Evolutionary conservation across 225 moss, liverwort and hornwort species (phyloP).

Genomic region (Thuidium tamariscinum): DNA sequence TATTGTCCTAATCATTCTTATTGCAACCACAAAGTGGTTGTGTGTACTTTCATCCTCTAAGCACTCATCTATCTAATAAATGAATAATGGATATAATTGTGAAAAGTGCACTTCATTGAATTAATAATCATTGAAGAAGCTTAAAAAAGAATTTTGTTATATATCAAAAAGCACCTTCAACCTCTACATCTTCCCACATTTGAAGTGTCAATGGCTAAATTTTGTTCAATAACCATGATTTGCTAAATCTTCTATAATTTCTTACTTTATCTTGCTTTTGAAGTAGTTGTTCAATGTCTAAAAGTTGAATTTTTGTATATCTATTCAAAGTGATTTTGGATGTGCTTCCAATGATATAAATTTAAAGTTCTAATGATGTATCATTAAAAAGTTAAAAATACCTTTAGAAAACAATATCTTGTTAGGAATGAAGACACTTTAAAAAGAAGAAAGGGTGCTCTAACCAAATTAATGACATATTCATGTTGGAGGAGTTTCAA

Average conservation of each 20-base stretch:
- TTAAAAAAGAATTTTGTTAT: accelerated
- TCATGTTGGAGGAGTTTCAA: background rate
- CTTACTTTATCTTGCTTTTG: accelerated
- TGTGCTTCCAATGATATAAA: background rate
- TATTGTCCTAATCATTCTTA: accelerated
- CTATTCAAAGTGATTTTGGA: background rate
- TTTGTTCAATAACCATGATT: accelerated
- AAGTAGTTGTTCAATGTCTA: accelerated
- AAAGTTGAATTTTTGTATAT: accelerated
- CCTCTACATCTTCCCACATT: background rate
- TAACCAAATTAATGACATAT: background rate
- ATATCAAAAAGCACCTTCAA: no score
- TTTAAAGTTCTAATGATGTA: background rate
- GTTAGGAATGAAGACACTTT: accelerated
- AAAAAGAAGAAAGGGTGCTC: accelerated
- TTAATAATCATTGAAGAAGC: background rate
- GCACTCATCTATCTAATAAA: accelerated
- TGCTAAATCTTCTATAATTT: background rate
- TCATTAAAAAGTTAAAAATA: background rate
- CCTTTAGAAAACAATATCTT: accelerated
- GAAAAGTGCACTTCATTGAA: background rate
- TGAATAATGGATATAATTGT: background rate
- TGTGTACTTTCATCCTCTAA: background rate
- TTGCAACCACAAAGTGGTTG: background rate
- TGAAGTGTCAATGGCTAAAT: background rate